A percentile compares a stretch with the other conserved stretches of the same genome.
Conservation (phyloP, 768 basidiomycete species). For the Mycena olivaceomarginata region DNA sequence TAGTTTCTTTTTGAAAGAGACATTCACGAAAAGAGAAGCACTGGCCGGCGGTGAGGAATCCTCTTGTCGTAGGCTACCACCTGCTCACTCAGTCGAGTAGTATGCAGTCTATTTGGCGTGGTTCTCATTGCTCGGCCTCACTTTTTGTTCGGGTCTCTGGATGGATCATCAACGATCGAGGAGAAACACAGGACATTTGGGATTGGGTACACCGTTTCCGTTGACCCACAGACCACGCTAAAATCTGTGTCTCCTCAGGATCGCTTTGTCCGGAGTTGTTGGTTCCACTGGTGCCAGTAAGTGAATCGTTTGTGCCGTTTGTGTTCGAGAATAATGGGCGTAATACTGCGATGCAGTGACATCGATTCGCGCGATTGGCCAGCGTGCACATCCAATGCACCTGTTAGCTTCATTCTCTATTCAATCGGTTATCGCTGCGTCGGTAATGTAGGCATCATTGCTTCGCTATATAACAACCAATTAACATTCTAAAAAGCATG, state of each 20-base stretch:
- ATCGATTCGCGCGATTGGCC: constrained; percentile 79
- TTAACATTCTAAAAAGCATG: constrained; percentile 60
- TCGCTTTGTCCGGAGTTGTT: constrained; percentile 79
- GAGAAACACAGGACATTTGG: constrained; percentile 71
- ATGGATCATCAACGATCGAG: constrained; percentile 53
- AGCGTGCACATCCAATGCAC: constrained; percentile 85
- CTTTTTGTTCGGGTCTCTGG: constrained; percentile 76
- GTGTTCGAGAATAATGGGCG: background rate
- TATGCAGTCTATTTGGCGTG: constrained; percentile 84
- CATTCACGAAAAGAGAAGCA: constrained; percentile 71
- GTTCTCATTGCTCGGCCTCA: constrained; percentile 88
- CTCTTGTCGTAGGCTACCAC: background rate
- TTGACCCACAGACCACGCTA: background rate
- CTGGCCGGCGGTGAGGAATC: constrained; percentile 67
- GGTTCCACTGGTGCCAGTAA: constrained; percentile 83
- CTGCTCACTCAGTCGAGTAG: constrained; percentile 49
- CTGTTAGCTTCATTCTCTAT: constrained; percentile 80
- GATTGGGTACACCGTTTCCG: constrained; percentile 66
- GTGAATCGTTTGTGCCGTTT: constrained; percentile 46
- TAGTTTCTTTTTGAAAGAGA: constrained; percentile 77
- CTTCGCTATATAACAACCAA: background rate
- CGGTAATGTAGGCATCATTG: constrained; percentile 54
- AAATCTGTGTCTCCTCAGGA: constrained; percentile 56
- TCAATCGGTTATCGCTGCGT: constrained; percentile 67
- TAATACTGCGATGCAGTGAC: constrained; percentile 52